Conservation (phyloP, 2,329 filamentous ascomycete species). For the Epichloe sibirici region DNA sequence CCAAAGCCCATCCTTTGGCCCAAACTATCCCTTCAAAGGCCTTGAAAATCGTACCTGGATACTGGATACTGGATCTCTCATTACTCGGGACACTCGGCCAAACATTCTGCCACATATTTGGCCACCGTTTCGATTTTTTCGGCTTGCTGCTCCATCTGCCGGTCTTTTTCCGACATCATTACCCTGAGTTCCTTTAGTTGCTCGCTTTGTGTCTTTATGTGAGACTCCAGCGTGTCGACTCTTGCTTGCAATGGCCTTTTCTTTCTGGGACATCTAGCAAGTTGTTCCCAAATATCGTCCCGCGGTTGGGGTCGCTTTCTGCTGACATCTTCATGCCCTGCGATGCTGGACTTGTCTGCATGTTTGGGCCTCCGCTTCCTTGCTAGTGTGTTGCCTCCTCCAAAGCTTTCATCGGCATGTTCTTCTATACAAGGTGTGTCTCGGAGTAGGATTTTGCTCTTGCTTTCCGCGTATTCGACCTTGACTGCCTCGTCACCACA, state of each 20-base stretch:
- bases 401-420: too few relatives aligned
- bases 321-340: too few relatives aligned
- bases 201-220: neutral
- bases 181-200: neutral
- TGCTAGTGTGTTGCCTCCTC: too few relatives aligned
- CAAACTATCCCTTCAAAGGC: neutral
- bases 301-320: neutral
- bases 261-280: neutral
- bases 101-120: neutral
- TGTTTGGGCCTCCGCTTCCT: too few relatives aligned
- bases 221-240: neutral
- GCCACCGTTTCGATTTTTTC: neutral
- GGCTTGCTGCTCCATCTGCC: neutral
- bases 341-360: too few relatives aligned
- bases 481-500: neutral
- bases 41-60: neutral
- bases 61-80: neutral
- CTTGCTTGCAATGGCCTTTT: neutral
- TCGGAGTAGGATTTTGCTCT: neutral
- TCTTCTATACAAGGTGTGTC: too few relatives aligned
- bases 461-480: neutral
- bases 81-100: neutral
- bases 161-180: neutral
- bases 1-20: neutral
- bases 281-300: neutral